Percentiles rank a stretch among this genome's conserved stretches.
phyloP scores from a whole-genome alignment of 2,329 filamentous ascomycete species.

The Clonostachys sp. region DNA sequence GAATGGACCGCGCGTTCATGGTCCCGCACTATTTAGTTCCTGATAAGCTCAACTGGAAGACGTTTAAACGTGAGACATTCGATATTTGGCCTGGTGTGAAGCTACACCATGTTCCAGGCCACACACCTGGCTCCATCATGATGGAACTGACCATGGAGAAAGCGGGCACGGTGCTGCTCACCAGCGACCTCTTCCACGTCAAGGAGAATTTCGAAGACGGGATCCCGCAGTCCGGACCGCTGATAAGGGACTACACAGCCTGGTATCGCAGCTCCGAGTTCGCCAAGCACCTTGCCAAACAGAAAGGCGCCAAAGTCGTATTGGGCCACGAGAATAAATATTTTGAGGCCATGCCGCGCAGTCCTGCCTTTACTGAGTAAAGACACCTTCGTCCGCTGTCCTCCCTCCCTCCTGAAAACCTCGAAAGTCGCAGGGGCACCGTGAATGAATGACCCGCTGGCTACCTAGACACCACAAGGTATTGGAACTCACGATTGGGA shows the following conservation, averaged over 20 bases:
- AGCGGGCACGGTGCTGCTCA: constrained; percentile 22
- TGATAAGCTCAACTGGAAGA: constrained; percentile 11
- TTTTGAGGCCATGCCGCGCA: neutral
- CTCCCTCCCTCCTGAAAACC: no score
- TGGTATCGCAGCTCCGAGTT: constrained; percentile 11
- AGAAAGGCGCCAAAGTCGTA: neutral
- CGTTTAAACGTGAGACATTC: constrained; percentile 8
- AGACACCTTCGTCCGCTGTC: neutral
- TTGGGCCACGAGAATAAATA: neutral
- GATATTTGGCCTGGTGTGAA: constrained; percentile 12
- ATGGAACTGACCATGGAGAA: constrained; percentile 23
- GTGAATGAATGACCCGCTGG: no score
- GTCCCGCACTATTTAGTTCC: constrained; percentile 8
- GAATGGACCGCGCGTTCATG: constrained; percentile 11
- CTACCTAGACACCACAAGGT: no score
- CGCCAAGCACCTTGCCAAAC: neutral
- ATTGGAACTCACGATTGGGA: no score
- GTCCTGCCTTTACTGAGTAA: neutral
- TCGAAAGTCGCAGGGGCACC: no score
- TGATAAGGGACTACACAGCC: constrained; percentile 16
- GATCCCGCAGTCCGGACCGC: constrained; percentile 22
- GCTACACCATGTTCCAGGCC: constrained; percentile 12
- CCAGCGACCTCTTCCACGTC: constrained; percentile 23
- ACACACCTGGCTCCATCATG: constrained; percentile 15
- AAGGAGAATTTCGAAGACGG: constrained; percentile 17